Evolutionary conservation across 257 asterid genomes (phyloP), one percentile per base, ranked within the genome.

Genomic region (Gentiana dahurica): DNA sequence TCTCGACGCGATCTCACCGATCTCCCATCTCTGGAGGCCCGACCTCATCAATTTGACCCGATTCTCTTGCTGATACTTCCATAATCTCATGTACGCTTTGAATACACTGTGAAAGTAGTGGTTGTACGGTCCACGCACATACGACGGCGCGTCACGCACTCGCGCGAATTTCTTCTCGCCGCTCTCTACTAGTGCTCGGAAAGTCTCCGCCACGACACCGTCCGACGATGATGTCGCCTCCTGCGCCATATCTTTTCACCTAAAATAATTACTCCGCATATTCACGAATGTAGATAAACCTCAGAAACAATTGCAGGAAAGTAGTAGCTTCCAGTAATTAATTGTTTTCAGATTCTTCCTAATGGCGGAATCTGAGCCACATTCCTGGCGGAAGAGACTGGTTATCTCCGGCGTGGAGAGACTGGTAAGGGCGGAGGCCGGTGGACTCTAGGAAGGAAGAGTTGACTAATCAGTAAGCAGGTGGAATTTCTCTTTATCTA

Each of bases 1-100:
- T 58, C 98, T 80, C 32, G 98, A 92, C 34, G 98, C 96, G 83
- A 92, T 92, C 85, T 92, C 98, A 33, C 98, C 98, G 71, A 92
- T 88, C 73, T 92, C 97, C 97, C 93, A 88, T 1, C 98, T 77
- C 73, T 81, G 93, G 15, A 92, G 84, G 43, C 98, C 97, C 53
- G 86, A 81, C 32, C 75, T 88, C 46, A 65, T 70, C 56, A 92
- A 77, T 68, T 70, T 77, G 32, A 65, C 79, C 75, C 98, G 81
- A 75, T 92, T 81, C 68, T 80, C 85, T 74, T 81, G 97, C 87
- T 92, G 98, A 36, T 76, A 83, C 67, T 88, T 91, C 98, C 98
- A 91, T 34, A 91, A 69, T 71, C 75, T 57, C 85, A 82, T 81
- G 70, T 91, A 87, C 0, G 97, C 89, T 70, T 85, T 87, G 68